A percentile compares a stretch with the other conserved stretches of the same genome.
Conservation (phyloP, 495 filamentous ascomycete genomes). For the Pseudoneurospora amorphoporcata region DNA sequence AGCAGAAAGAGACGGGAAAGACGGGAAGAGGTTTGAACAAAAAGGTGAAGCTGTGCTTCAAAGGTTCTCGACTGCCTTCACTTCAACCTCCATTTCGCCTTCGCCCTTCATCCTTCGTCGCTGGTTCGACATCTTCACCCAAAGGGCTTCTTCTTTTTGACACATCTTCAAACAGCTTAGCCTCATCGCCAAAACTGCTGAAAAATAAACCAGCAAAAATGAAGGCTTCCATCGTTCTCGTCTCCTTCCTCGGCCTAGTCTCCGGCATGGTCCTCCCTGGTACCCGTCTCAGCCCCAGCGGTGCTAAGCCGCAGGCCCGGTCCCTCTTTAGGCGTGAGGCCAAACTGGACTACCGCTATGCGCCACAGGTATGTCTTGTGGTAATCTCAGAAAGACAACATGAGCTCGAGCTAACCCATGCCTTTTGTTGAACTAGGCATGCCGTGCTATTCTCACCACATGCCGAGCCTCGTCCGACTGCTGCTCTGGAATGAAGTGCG, state of each 20-base stretch:
- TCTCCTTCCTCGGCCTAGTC: slow-evolving; percentile 1
- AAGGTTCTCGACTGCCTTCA: background rate
- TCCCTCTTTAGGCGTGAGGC: background rate
- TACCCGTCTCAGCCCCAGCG: background rate
- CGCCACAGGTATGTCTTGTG: background rate
- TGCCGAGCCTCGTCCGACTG: slow-evolving; percentile 1
- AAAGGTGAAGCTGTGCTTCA: background rate
- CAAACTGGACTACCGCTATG: background rate
- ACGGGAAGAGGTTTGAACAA: background rate
- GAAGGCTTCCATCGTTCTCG: background rate
- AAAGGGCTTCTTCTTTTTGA: background rate
- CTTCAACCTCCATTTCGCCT: background rate
- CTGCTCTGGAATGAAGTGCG: slow-evolving; percentile 3
- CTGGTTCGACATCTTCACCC: background rate
- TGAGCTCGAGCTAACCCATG: background rate
- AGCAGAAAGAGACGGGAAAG: background rate
- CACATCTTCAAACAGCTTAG: background rate
- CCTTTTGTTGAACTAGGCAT: background rate
- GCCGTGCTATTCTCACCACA: slow-evolving; percentile 1
- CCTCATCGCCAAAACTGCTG: background rate
- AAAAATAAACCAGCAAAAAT: background rate
- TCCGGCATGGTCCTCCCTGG: slow-evolving; percentile 1
- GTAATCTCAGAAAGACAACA: background rate
- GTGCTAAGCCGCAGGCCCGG: background rate
- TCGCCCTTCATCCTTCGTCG: background rate